Conservation (phyloP, 768 basidiomycete genomes). For the Pulveroboletus frians region DNA sequence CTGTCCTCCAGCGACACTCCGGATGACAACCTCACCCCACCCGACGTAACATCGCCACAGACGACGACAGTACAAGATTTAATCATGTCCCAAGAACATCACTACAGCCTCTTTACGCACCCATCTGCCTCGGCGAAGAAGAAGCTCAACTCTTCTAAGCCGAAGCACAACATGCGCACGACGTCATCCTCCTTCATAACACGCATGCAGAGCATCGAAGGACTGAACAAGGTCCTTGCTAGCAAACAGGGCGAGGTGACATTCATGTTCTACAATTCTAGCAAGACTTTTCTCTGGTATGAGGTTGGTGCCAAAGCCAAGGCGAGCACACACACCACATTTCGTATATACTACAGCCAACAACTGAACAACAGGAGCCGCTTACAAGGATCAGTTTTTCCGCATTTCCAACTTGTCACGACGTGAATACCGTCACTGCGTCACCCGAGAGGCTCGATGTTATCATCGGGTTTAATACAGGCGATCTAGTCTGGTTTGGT, state of each 20-base stretch:
- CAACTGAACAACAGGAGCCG: constrained; percentile 61
- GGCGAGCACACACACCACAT: constrained; percentile 39
- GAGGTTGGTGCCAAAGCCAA: constrained; percentile 83
- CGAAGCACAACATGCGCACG: constrained; percentile 88
- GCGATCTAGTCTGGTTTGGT: constrained; percentile 98
- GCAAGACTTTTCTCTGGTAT: constrained; percentile 80
- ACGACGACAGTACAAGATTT: constrained; percentile 33
- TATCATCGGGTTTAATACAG: constrained; percentile 87
- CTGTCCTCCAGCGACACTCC: constrained; percentile 79
- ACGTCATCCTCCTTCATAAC: constrained; percentile 92
- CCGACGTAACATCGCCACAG: constrained; percentile 37
- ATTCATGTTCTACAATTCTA: constrained; percentile 84
- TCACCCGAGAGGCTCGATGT: constrained; percentile 78
- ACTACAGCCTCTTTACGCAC: constrained; percentile 61
- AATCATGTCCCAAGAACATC: constrained; percentile 26
- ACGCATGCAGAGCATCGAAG: constrained; percentile 77
- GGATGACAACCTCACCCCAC: constrained; percentile 46
- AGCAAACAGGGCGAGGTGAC: constrained; percentile 81
- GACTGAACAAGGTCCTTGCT: constrained; percentile 62
- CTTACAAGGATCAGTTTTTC: constrained; percentile 82
- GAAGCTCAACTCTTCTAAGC: constrained; percentile 59
- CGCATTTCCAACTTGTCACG: constrained; percentile 85
- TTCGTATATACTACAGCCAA: constrained; percentile 5
- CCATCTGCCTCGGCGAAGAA: constrained; percentile 45
- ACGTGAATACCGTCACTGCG: constrained; percentile 76